These are phyloP conservation scores for Gossypium stocksii DNA, from an alignment of 345 rosid species.

Conservation along the genomic window DNA sequence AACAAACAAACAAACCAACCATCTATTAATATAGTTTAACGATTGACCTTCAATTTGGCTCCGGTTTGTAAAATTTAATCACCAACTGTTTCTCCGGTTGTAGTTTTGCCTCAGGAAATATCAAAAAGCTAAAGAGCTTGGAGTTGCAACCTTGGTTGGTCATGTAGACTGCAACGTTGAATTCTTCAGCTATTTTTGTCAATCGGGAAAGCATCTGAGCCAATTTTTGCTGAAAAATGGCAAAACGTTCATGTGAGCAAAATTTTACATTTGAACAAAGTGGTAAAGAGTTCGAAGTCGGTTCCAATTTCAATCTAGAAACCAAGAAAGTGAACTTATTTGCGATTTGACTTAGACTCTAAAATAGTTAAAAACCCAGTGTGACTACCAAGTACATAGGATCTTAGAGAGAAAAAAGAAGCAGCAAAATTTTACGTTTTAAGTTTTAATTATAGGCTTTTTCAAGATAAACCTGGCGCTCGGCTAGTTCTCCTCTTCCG, in stretches of 20 bases:
- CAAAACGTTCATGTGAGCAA: conserved; percentile 8
- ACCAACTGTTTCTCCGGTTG: neutral
- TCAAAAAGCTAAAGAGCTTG: neutral
- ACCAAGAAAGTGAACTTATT: too few species aligned
- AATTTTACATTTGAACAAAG: too few species aligned
- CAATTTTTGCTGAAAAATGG: conserved; percentile 71
- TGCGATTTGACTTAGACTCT: too few species aligned
- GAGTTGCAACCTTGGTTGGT: conserved; percentile 82
- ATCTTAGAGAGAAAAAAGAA: too few species aligned
- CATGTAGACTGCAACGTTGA: conserved; percentile 86
- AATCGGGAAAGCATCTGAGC: conserved; percentile 87
- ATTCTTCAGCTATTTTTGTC: conserved; percentile 87
- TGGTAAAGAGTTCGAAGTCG: too few species aligned
- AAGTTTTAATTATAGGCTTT: neutral
- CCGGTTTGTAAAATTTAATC: neutral
- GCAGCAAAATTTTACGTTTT: neutral
- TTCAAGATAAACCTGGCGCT: conserved; percentile 54
- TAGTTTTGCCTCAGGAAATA: neutral
- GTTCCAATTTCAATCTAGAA: too few species aligned
- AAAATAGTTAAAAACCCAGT: too few species aligned
- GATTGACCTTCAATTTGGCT: too few species aligned
- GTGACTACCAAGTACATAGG: too few species aligned
- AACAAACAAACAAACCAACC: neutral
- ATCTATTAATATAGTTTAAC: too few species aligned
- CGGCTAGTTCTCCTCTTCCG: conserved; percentile 92